Conservation (phyloP, 495 filamentous ascomycete species). For the Aspergillus ellipticus region DNA sequence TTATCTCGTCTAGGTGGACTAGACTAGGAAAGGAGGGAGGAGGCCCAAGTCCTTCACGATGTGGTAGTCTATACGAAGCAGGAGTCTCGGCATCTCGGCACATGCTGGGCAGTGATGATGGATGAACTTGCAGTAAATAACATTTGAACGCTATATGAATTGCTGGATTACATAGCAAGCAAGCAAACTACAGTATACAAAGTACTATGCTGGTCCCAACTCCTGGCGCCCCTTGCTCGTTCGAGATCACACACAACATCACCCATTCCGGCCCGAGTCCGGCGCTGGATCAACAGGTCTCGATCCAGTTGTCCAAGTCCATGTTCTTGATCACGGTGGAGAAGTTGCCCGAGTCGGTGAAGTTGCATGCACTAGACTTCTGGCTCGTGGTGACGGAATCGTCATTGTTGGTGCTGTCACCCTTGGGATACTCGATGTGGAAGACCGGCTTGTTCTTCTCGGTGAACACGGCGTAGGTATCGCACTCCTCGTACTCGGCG, state of each 20-base stretch:
- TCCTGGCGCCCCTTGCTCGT: constrained; percentile 2
- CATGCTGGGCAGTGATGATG: too few relatives aligned
- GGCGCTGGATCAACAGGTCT: constrained; percentile 36
- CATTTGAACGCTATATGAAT: too few relatives aligned
- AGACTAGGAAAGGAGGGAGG: too few relatives aligned
- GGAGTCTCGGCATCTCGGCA: too few relatives aligned
- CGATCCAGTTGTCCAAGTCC: constrained; percentile 56
- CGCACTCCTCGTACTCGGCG: constrained; percentile 56
- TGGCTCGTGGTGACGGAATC: constrained; percentile 24
- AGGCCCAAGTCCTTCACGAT: too few relatives aligned
- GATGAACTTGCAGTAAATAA: too few relatives aligned
- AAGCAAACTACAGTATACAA: not conserved
- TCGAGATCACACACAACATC: not conserved
- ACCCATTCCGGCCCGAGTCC: not conserved
- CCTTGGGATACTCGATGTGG: constrained; percentile 66
- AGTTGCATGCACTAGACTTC: constrained; percentile 35
- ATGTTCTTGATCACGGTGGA: constrained; percentile 64
- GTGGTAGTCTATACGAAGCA: too few relatives aligned
- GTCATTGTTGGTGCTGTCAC: constrained; percentile 36
- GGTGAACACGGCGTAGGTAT: constrained; percentile 53
- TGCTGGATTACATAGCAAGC: not conserved
- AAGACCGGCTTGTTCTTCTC: constrained; percentile 64
- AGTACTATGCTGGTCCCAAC: not conserved
- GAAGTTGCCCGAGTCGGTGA: constrained; percentile 41
- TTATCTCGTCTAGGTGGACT: too few relatives aligned